Percentiles rank a stretch among this genome's conserved stretches.
These are phyloP conservation scores for Bruguiera hainesii DNA, from an alignment of 441 rosid species.

Conservation along the genomic window DNA sequence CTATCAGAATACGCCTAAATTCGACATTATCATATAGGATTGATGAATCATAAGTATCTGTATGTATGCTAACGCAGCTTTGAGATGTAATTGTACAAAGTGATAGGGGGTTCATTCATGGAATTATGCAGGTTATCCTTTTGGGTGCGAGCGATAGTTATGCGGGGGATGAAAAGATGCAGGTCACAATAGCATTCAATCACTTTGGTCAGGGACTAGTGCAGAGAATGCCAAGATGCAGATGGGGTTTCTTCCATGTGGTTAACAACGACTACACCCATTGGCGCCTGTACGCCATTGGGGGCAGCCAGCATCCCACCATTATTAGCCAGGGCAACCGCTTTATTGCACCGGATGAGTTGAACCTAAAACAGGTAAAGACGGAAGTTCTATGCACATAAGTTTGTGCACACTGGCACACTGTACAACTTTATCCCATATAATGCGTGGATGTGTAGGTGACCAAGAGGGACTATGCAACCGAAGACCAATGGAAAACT, in stretches of 20 bases:
- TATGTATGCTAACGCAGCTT: too few relatives aligned
- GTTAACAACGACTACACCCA: constrained; percentile 80
- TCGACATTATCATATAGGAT: too few relatives aligned
- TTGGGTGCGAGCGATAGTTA: constrained; percentile 50
- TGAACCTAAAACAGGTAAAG: constrained; percentile 32
- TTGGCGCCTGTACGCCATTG: constrained; percentile 68
- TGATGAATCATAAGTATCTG: too few relatives aligned
- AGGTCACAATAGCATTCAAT: constrained; percentile 65
- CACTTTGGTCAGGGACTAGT: constrained; percentile 58
- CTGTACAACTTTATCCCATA: not conserved
- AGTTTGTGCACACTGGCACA: too few relatives aligned
- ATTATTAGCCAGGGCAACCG: constrained; percentile 78
- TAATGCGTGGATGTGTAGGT: constrained; percentile 21
- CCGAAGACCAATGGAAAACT: constrained; percentile 25
- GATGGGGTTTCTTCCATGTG: constrained; percentile 64
- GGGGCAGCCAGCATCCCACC: constrained; percentile 61
- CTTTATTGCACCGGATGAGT: constrained; percentile 53
- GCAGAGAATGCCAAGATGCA: constrained; percentile 71
- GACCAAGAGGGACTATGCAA: constrained; percentile 36
- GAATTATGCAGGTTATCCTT: constrained; percentile 49
- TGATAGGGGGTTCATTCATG: not conserved
- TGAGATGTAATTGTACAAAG: too few relatives aligned
- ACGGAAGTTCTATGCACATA: too few relatives aligned
- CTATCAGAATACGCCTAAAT: too few relatives aligned
- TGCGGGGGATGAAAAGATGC: constrained; percentile 49